Conservation (phyloP, 345 rosid species). For the Cardamine chenopodiifolia region DNA sequence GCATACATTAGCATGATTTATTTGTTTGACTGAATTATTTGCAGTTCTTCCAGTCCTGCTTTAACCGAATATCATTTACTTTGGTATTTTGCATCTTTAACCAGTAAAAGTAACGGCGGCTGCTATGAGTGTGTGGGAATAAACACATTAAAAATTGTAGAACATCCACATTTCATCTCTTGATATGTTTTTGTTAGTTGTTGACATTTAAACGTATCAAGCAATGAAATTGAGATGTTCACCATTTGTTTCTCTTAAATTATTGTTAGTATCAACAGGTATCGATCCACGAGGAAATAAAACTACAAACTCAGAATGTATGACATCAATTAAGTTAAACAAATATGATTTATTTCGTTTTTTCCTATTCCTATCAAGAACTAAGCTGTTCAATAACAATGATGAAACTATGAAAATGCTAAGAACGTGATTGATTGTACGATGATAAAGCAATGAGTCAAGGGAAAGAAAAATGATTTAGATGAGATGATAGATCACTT, state of each 20-base stretch:
- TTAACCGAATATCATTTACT: not conserved
- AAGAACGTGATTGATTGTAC: too few relatives aligned
- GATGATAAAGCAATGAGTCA: too few relatives aligned
- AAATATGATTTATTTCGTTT: too few relatives aligned
- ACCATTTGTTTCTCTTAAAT: not conserved
- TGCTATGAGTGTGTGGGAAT: not conserved
- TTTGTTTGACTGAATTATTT: conserved; percentile 2
- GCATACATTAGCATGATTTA: not conserved
- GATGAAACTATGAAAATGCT: too few relatives aligned
- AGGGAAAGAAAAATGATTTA: too few relatives aligned
- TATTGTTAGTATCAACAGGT: too few relatives aligned
- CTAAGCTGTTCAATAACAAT: too few relatives aligned
- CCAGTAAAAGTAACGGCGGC: not conserved
- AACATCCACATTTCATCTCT: conserved; percentile 1
- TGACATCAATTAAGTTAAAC: too few relatives aligned
- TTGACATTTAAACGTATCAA: conserved; percentile 3
- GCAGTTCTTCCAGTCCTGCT: not conserved
- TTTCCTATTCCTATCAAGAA: too few relatives aligned
- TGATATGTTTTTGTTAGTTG: not conserved
- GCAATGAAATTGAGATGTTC: not conserved
- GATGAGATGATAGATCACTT: too few relatives aligned
- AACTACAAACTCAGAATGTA: too few relatives aligned
- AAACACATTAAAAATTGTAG: not conserved
- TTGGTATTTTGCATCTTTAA: not conserved
- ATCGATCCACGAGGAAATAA: too few relatives aligned